Conservation (phyloP, 345 rosid genomes). For the Ricinus communis region DNA sequence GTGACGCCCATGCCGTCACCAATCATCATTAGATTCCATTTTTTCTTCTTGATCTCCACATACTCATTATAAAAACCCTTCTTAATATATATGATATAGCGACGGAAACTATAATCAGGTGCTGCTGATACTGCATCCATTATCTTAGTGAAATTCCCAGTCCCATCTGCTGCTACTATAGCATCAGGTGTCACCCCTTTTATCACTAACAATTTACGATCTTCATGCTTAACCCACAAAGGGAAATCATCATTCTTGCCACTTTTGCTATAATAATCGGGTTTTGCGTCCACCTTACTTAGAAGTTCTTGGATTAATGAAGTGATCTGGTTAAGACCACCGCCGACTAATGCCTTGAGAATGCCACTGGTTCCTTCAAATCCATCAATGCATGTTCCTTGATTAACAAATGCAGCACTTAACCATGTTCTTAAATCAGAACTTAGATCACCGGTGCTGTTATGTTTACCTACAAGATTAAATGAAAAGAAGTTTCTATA, state of each 20-base stretch:
- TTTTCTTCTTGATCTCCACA: conserved; percentile 32
- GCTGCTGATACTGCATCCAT: conserved; percentile 28
- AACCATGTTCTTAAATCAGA: conserved; percentile 34
- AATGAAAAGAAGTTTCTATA: neutral
- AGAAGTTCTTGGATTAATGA: conserved; percentile 52
- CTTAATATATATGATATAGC: conserved; percentile 24
- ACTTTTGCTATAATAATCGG: conserved; percentile 17
- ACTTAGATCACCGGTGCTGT: conserved; percentile 30
- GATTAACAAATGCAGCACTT: conserved; percentile 36
- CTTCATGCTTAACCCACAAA: conserved; percentile 55
- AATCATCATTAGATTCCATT: conserved; percentile 36
- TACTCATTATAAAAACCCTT: conserved; percentile 39
- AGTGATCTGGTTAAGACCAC: conserved; percentile 52
- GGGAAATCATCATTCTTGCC: conserved; percentile 41
- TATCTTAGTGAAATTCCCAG: conserved; percentile 29
- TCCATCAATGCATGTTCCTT: conserved; percentile 36
- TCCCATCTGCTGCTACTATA: conserved; percentile 31
- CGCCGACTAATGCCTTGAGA: conserved; percentile 34
- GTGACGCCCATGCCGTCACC: conserved; percentile 43
- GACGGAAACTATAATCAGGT: conserved; percentile 22
- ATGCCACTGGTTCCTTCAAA: conserved; percentile 26
- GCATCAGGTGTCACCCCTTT: conserved; percentile 26
- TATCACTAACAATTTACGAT: conserved; percentile 28
- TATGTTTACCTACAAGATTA: conserved; percentile 14
- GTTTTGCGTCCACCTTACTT: conserved; percentile 45